A percentile compares a stretch with the other conserved stretches of the same genome.
These are phyloP conservation scores for Penicillium flavigenum DNA, from an alignment of 495 filamentous ascomycete species.

Conservation along the genomic window DNA sequence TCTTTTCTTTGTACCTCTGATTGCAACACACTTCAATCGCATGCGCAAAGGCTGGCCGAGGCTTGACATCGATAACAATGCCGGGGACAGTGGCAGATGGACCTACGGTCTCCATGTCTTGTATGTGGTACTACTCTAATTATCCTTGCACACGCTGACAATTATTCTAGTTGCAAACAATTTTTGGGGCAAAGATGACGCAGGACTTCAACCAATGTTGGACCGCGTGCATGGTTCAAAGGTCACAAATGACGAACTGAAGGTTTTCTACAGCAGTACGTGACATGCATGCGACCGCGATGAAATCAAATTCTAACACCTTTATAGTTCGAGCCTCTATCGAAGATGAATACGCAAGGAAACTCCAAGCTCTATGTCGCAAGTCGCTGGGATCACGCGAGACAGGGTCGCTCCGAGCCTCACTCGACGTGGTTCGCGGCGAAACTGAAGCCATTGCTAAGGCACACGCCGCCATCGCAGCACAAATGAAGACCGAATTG, in stretches of 20 bases:
- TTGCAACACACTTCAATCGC: constrained; percentile 22
- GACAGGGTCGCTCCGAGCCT: constrained; percentile 74
- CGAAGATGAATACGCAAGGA: constrained; percentile 97
- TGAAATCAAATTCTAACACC: constrained; percentile 3
- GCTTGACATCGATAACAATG: constrained; percentile 51
- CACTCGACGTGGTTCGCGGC: constrained; percentile 80
- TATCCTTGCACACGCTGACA: constrained; percentile 17
- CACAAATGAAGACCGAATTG: constrained; percentile 94
- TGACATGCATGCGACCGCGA: not conserved
- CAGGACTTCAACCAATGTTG: constrained; percentile 86
- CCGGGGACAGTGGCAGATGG: constrained; percentile 61
- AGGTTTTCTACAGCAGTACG: constrained; percentile 82
- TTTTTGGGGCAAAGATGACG: constrained; percentile 99
- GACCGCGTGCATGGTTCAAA: constrained; percentile 97
- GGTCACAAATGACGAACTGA: constrained; percentile 90
- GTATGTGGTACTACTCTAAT: constrained; percentile 37
- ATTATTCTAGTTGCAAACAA: constrained; percentile 82
- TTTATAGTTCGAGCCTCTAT: constrained; percentile 77
- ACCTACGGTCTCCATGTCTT: constrained; percentile 63
- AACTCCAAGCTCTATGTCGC: constrained; percentile 78
- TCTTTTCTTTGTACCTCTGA: constrained; percentile 16
- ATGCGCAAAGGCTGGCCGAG: constrained; percentile 48
- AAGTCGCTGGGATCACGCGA: constrained; percentile 92
- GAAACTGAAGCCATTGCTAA: constrained; percentile 97
- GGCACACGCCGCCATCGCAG: constrained; percentile 82